Evolutionary conservation across 108 stramenopile species (phyloP).

Genomic region (Epithemia pelagica): DNA sequence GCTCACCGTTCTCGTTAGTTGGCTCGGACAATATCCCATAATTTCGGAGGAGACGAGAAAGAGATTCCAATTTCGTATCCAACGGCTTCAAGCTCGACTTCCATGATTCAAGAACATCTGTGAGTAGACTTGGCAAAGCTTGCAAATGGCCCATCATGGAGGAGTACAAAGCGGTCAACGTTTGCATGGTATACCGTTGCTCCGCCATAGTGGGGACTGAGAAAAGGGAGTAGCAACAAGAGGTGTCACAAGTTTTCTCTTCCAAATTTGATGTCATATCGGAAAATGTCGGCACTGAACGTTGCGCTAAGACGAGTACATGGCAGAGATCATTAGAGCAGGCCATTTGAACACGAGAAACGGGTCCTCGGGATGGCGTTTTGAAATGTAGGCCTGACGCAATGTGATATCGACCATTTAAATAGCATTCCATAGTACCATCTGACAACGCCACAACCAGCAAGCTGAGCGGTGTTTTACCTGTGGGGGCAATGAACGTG

Average conservation of each 20-base stretch:
- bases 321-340: constrained; percentile 34
- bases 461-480: constrained; percentile 51
- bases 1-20: constrained; percentile 15
- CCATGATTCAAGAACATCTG: constrained; percentile 45
- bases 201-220: constrained; percentile 10
- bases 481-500: constrained; percentile 23
- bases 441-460: constrained; percentile 46
- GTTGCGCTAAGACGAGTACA: constrained; percentile 15
- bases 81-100: constrained; percentile 59
- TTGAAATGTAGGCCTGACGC: constrained; percentile 2
- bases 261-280: neutral
- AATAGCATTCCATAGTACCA: constrained; percentile 40
- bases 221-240: neutral
- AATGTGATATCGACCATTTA: constrained; percentile 68
- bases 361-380: constrained; percentile 1
- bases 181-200: constrained; percentile 51
- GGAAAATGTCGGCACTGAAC: neutral
- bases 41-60: constrained; percentile 42
- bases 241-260: neutral
- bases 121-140: constrained; percentile 27
- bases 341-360: constrained; percentile 18
- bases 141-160: constrained; percentile 49
- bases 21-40: constrained; percentile 44
- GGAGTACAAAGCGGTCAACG: constrained; percentile 44
- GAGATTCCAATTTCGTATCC: constrained; percentile 51